phyloP scores from a whole-genome alignment of 495 filamentous ascomycete species.

The Polyplosphaeria fusca region DNA sequence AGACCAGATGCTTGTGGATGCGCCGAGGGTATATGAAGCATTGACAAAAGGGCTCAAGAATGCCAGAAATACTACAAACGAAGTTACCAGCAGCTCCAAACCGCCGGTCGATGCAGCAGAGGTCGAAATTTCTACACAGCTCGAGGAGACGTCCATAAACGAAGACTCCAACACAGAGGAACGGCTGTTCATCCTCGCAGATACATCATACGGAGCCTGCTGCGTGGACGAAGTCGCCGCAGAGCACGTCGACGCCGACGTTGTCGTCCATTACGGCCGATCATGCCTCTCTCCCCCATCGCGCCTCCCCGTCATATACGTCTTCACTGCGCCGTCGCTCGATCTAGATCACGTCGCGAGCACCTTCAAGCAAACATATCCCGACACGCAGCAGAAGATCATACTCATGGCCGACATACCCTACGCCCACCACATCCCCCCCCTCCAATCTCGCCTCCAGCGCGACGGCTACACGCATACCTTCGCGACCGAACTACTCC shows the following conservation, averaged over 20 bases:
- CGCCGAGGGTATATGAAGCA: slow-evolving; percentile 70
- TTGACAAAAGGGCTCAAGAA: slow-evolving; percentile 60
- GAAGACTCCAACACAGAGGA: slow-evolving; percentile 39
- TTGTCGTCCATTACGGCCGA: slow-evolving; percentile 91
- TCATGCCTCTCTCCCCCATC: slow-evolving; percentile 89
- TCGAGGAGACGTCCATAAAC: slow-evolving; percentile 8
- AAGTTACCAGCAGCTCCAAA: not conserved
- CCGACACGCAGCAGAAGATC: slow-evolving; percentile 58
- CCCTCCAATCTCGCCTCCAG: slow-evolving; percentile 50
- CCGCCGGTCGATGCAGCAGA: slow-evolving; percentile 1
- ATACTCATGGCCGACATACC: slow-evolving; percentile 89
- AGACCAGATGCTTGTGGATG: slow-evolving; percentile 84
- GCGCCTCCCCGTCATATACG: slow-evolving; percentile 82
- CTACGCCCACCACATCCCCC: slow-evolving; percentile 66
- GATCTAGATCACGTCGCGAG: slow-evolving; percentile 53
- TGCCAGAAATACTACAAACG: slow-evolving; percentile 7
- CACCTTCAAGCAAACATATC: slow-evolving; percentile 67
- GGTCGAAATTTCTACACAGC: not conserved
- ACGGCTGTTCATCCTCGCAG: slow-evolving; percentile 80
- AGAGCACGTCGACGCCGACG: slow-evolving; percentile 87
- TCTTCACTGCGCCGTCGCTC: slow-evolving; percentile 75
- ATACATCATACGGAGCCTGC: slow-evolving; percentile 95
- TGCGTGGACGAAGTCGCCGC: slow-evolving; percentile 97
- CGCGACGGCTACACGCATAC: slow-evolving; percentile 66
- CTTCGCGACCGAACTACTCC: slow-evolving; percentile 66